Evolutionary conservation across 2,329 filamentous ascomycete genomes (phyloP).

Genomic region (Sporothrix globosa): DNA sequence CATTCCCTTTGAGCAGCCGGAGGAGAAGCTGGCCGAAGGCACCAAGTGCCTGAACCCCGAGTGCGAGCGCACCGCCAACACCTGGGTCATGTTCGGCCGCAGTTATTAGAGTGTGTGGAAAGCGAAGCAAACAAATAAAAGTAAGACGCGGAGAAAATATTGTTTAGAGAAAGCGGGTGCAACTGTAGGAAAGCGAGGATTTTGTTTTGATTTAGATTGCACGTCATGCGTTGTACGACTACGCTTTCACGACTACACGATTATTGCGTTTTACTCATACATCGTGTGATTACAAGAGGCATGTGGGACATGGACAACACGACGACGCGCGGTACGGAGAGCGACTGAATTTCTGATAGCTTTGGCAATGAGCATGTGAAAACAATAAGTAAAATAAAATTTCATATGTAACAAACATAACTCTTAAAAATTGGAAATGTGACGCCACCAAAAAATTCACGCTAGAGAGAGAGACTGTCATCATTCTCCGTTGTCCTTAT

Average conservation of each 20-base stretch:
- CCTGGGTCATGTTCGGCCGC: constrained; percentile 92
- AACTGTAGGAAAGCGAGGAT: background rate
- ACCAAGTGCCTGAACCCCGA: constrained; percentile 93
- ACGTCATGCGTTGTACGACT: background rate
- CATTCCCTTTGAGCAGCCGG: constrained; percentile 81
- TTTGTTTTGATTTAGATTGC: background rate
- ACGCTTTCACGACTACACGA: background rate
- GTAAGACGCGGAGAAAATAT: no score
- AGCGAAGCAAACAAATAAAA: background rate
- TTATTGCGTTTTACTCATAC: background rate
- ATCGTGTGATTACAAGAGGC: background rate
- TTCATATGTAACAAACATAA: background rate
- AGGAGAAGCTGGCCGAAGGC: constrained; percentile 73
- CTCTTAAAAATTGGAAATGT: background rate
- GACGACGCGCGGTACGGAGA: background rate
- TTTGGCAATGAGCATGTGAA: background rate
- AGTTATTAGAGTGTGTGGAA: constrained; percentile 55
- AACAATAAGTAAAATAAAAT: background rate
- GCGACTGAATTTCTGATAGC: background rate
- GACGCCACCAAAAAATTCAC: background rate
- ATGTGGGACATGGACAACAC: background rate
- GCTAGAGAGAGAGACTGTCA: background rate
- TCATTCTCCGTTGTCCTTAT: background rate
- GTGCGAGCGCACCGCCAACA: constrained; percentile 74
- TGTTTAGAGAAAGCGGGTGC: no score